Evolutionary conservation across 352 stramenopile species (phyloP), one percentile per base, ranked within the genome.

Genomic region (Globisporangium perplexum): DNA sequence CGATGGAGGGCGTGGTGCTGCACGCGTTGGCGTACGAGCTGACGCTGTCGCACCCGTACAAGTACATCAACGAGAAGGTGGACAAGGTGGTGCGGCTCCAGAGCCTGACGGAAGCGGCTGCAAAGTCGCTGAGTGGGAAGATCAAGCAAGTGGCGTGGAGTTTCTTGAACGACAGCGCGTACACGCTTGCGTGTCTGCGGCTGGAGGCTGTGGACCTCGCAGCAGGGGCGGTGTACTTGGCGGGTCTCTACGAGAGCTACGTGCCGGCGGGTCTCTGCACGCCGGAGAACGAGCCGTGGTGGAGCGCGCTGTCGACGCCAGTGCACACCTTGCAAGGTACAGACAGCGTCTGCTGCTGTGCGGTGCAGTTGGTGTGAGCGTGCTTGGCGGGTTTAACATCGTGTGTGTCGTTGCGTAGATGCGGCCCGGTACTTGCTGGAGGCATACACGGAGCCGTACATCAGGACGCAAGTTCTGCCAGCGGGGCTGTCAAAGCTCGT

Each of bases 161-260:
- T 46, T 94, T 96, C 53, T 60, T 96, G 35, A 96, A 96, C 59
- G 86, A 96, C 60, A 90, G 80, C 55, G 81, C 84, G 31, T 93
- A 91, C 65, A 96, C 86, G 20, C 62, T 78, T 47, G 75, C 88
- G 54, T 96, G 86, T 64, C 71, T 96, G 53, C 77, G 82, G 23
- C 66, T 86, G 1, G 76, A 90, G 33, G 71, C 86, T 18, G 50
- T 69, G 30, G 72, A 92, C 30, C 59, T 95, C 18, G 86, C 84
- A 31, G 79, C 83, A 45, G 86, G 77, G 57, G 82, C 83, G 6
- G 86, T 95, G 43, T 92, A 94, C 47, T 55, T 95, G 55, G 85
- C 86, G 1, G 80, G 86, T 24, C 66, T 93, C 30, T 90, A 93
- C 59, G 79, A 95, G 66, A 85, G 76, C 60, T 84, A 88, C 44